Base-by-base conservation (phyloP, 805 yeast species). In the Priceomyces medius region DNA sequence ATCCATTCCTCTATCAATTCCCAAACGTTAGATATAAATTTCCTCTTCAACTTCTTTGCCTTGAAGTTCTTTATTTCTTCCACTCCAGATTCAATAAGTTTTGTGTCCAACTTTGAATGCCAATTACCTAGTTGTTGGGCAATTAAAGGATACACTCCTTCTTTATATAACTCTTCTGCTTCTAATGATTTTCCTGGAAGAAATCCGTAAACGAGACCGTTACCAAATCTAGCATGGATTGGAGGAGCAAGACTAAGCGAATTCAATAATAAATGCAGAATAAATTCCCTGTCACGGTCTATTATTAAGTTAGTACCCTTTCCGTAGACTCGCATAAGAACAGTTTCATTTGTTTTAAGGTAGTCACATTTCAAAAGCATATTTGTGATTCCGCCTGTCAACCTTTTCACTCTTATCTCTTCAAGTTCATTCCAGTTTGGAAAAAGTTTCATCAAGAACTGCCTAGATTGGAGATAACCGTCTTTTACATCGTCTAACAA, bases 121-220 rank as follows among this genome's bases (percentile, higher is more conserved):
- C 89, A 82, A 47, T 80, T 77, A 2, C 88, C 90, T 35, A 85
- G 68, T 45, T 78, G 76, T 34, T 76, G 76, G 0, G 90, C 85
- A 17, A 85, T 79, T 17, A 76, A 69, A 1, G 78, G 79, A 59
- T 71, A 81, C 10, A 84, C 46, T 10, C 54, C 48, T 3, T 68
- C 68, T 34, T 70, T 50, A 21, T 75, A 63, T 42, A 85, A 63
- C 50, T 85, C 87, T 10, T 65, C 61, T 6, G 81, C 76, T 4
- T 73, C 66, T 26, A 83, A 64, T 0, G 90, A 74, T 20, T 82
- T 56, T 7, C 93, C 93, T 1, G 78, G 75, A 7, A 83, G 66
- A 52, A 67, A 85, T 4, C 87, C 89, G 53, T 85, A 85, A 9
- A 85, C 76, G 32, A 85, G 68, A 0, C 93, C 93, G 58, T 85